phyloP scores from a whole-genome alignment of 768 basidiomycete genomes.

The Rhodotorula taiwanensis region DNA sequence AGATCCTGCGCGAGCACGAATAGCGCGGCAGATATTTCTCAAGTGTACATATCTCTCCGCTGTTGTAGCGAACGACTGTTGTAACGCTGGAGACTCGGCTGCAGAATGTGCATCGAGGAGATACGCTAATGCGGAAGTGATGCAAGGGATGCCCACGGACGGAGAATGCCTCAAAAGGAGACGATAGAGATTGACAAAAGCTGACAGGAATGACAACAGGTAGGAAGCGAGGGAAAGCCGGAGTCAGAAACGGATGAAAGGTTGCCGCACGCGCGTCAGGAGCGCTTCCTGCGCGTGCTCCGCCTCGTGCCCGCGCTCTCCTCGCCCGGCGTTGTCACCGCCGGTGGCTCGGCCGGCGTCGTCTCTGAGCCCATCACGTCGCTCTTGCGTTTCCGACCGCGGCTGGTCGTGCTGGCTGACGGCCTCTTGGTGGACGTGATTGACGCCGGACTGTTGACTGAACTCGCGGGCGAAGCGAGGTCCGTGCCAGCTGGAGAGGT shows the following conservation, averaged over 20 bases:
- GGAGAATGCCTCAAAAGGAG: too few relatives aligned
- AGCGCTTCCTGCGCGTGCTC: slow-evolving; percentile 11
- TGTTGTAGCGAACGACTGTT: neutral
- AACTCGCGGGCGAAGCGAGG: neutral
- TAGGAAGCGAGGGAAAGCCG: neutral
- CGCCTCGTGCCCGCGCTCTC: slow-evolving; percentile 14
- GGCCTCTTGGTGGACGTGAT: neutral
- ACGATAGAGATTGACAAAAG: too few relatives aligned
- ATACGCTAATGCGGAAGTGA: too few relatives aligned
- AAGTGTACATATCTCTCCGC: neutral
- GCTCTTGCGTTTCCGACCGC: slow-evolving; percentile 30
- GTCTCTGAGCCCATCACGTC: slow-evolving; percentile 6
- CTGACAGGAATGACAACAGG: neutral
- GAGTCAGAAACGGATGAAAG: neutral
- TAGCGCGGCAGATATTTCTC: too few relatives aligned
- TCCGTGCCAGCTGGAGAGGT: slow-evolving; percentile 4
- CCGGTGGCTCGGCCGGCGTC: neutral
- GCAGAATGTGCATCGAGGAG: too few relatives aligned
- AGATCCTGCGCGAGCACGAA: slow-evolving; percentile 14
- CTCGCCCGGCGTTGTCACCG: neutral
- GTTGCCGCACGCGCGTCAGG: neutral
- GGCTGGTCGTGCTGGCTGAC: neutral
- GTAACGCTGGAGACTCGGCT: too few relatives aligned
- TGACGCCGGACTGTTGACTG: neutral
- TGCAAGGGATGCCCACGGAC: too few relatives aligned